These are phyloP conservation scores for Margaritispora aquatica DNA, from an alignment of 495 filamentous ascomycete species.

Conservation along the genomic window DNA sequence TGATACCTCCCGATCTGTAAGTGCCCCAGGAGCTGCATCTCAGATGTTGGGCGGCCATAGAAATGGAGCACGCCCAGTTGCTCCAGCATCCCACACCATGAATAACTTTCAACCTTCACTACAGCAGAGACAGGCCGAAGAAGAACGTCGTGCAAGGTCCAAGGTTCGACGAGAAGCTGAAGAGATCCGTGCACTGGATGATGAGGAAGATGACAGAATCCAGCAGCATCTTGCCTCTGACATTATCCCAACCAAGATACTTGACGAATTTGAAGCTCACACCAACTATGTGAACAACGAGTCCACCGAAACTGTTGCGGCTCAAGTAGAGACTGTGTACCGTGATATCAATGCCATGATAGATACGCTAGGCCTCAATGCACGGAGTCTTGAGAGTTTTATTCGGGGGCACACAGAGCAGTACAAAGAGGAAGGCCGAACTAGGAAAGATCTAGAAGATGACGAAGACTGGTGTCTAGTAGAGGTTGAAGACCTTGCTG, in stretches of 20 bases:
- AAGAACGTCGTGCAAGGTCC: constrained; percentile 16
- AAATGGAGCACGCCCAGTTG: background rate
- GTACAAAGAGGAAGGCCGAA: constrained; percentile 41
- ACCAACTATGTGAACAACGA: constrained; percentile 60
- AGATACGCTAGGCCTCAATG: constrained; percentile 84
- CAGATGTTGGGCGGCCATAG: constrained; percentile 31
- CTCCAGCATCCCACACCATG: background rate
- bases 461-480: constrained; percentile 63
- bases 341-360: constrained; percentile 96
- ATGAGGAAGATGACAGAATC: constrained; percentile 51
- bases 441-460: constrained; percentile 53
- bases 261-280: constrained; percentile 58
- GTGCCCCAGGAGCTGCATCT: constrained; percentile 47
- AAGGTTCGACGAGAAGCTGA: constrained; percentile 41
- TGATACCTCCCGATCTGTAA: constrained; percentile 49
- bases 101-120: constrained; percentile 3
- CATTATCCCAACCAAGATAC: constrained; percentile 38
- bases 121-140: constrained; percentile 13
- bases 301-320: constrained; percentile 57
- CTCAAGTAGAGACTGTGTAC: constrained; percentile 80
- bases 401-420: constrained; percentile 54
- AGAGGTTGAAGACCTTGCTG: constrained; percentile 23
- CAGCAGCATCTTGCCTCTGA: constrained; percentile 42
- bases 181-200: constrained; percentile 40
- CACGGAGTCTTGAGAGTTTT: constrained; percentile 66